Percentiles rank a stretch among this genome's conserved stretches.
These are phyloP conservation scores for Cordyceps cateniannulata DNA, from an alignment of 2,329 filamentous ascomycete species.

Conservation along the genomic window DNA sequence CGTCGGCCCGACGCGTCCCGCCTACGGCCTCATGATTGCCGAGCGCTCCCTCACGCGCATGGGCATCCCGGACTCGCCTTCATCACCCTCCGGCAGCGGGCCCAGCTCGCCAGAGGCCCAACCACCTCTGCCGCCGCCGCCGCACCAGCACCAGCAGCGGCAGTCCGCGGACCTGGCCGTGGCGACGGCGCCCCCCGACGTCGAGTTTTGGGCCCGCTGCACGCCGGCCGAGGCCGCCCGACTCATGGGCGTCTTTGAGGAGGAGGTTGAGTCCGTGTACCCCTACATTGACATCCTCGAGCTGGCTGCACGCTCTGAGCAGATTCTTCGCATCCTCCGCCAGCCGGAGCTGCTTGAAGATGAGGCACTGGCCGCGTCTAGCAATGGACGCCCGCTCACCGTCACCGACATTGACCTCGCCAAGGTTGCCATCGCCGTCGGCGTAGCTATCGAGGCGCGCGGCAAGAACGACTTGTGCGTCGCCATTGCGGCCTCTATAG, in stretches of 20 bases:
- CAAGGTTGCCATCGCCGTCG: conserved; percentile 28
- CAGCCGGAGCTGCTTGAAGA: conserved; percentile 6
- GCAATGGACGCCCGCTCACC: background rate
- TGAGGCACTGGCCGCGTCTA: background rate
- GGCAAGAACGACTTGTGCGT: conserved; percentile 24
- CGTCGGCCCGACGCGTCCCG: conserved; percentile 29
- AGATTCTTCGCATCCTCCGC: conserved; percentile 22
- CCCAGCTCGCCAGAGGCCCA: conserved; percentile 11
- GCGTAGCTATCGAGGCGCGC: conserved; percentile 26
- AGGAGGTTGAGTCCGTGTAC: conserved; percentile 33
- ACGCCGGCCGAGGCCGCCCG: conserved; percentile 22
- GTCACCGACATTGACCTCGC: conserved; percentile 27
- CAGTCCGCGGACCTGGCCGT: conserved; percentile 18
- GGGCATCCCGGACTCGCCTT: conserved; percentile 23
- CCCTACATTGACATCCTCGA: conserved; percentile 26
- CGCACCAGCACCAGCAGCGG: conserved; percentile 6
- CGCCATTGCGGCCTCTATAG: conserved; percentile 24
- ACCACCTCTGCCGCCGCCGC: conserved; percentile 10
- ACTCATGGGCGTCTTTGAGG: conserved; percentile 31
- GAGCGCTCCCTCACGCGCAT: conserved; percentile 29
- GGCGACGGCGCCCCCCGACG: conserved; percentile 9
- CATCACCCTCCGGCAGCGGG: background rate
- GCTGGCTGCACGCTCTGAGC: conserved; percentile 19
- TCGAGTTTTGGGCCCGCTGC: conserved; percentile 20
- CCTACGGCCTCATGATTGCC: conserved; percentile 29